Base-by-base conservation (phyloP, 495 filamentous ascomycete genomes). In the Aspergillus cristatus region DNA sequence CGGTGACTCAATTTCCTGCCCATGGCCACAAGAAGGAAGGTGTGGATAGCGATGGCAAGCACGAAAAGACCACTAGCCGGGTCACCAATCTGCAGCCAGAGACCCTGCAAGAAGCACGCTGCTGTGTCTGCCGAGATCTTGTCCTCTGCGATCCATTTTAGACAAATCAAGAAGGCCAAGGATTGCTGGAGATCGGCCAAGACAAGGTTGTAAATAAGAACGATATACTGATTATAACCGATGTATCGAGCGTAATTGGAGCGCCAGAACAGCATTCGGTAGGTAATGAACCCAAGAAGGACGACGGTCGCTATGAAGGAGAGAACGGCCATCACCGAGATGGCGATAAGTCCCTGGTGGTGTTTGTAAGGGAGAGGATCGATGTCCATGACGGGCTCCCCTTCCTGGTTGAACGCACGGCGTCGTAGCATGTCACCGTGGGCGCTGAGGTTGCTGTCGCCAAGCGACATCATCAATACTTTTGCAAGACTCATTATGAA, bases 121-220 rank as follows among this genome's bases (percentile, higher is more conserved):
- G 68, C 54, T 0, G 68, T 70, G 4, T 66, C 71, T 5, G 81
- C 68, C 3, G 53, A 18, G 36, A 89, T 79, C 28, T 63, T 63
- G 45, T 81, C 60, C 1, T 60, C 52, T 6, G 47, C 38, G 11
- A 81, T 54, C 75, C 81, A 83, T 38, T 72, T 66, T 30, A 75
- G 57, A 47, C 76, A 84, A 26, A 87, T 65, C 26, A 82, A 41
- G 50, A 86, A 86, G 10, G 79, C 77, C 4, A 74, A 58, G 0
- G 79, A 65, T 53, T 86, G 82, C 47, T 82, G 78, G 32, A 87
- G 63, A 53, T 87, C 83, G 37, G 83, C 83, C 32, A 86, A 50
- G 3, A 87, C 59, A 13, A 87, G 71, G 52, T 86, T 86, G 52
- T 78, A 79, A 30, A 87, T 78, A 11, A 89, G 67, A 29, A 86